Conservation (phyloP, 768 basidiomycete species). For the Plicaturopsis crispa region DNA sequence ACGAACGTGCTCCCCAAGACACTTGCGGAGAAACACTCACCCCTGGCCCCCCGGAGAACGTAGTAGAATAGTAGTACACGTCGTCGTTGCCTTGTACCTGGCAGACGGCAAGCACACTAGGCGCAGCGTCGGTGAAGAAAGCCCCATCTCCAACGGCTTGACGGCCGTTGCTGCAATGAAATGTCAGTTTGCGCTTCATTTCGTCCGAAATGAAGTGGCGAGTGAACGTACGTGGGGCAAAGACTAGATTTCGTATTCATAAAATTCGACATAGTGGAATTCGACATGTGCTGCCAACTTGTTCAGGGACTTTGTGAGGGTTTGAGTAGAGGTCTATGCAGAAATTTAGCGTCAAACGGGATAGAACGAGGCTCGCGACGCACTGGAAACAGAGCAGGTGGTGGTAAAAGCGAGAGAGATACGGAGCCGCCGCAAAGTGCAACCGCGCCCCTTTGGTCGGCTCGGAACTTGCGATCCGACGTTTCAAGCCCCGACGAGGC, state of each 20-base stretch:
- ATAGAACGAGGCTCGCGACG: slow-evolving; percentile 14
- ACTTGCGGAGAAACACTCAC: slow-evolving; percentile 32
- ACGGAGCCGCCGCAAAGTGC: slow-evolving; percentile 1
- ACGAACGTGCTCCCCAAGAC: no score
- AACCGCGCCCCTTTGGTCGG: no score
- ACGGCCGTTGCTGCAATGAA: slow-evolving; percentile 76
- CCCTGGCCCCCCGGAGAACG: slow-evolving; percentile 91
- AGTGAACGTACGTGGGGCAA: slow-evolving; percentile 75
- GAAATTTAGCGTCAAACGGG: no score
- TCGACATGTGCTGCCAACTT: slow-evolving; percentile 88
- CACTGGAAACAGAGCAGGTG: slow-evolving; percentile 10
- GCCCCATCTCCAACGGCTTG: slow-evolving; percentile 98
- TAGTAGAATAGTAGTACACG: slow-evolving; percentile 88
- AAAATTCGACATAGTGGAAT: slow-evolving; percentile 63
- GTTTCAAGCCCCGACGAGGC: not conserved
- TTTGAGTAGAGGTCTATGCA: no score
- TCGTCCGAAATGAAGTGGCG: no score
- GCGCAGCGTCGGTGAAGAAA: slow-evolving; percentile 58
- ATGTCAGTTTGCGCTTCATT: slow-evolving; percentile 11
- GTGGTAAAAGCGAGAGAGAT: slow-evolving; percentile 13
- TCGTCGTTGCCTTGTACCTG: slow-evolving; percentile 73
- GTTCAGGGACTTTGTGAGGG: slow-evolving; percentile 25
- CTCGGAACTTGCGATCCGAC: no score
- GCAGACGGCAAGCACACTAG: slow-evolving; percentile 82
- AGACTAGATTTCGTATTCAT: slow-evolving; percentile 82